phyloP scores from a whole-genome alignment of 257 asterid genomes.

The Galeopsis tetrahit region DNA sequence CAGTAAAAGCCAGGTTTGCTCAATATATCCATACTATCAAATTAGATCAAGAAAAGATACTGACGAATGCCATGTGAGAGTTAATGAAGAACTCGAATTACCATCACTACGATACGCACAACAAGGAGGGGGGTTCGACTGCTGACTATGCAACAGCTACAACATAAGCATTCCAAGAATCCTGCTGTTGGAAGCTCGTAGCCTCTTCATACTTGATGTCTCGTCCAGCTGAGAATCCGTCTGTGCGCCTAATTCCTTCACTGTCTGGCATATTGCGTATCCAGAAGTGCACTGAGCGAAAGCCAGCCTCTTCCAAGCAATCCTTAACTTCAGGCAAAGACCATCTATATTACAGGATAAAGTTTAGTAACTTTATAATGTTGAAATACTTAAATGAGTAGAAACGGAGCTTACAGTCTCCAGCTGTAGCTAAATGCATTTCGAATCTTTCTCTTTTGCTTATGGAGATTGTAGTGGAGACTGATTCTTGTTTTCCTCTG shows the following conservation, averaged over 20 bases:
- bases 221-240: slow-evolving; percentile 74
- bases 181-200: slow-evolving; percentile 81
- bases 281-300: slow-evolving; percentile 81
- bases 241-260: slow-evolving; percentile 58
- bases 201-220: slow-evolving; percentile 87
- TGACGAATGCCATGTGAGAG: too few species aligned
- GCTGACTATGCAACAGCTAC: slow-evolving; percentile 70
- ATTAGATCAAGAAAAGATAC: slow-evolving; percentile 22
- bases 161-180: slow-evolving; percentile 96
- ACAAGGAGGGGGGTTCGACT: too few species aligned
- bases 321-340: slow-evolving; percentile 93
- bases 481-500: slow-evolving; percentile 95
- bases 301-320: slow-evolving; percentile 95
- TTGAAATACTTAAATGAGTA: slow-evolving; percentile 10
- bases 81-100: background rate
- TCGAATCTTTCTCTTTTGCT: slow-evolving; percentile 70
- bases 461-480: slow-evolving; percentile 88
- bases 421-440: slow-evolving; percentile 98
- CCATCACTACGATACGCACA: background rate
- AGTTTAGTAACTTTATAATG: background rate
- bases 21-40: slow-evolving; percentile 7
- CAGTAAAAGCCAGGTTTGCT: background rate
- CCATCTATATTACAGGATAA: slow-evolving; percentile 58
- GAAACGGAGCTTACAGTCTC: slow-evolving; percentile 81
- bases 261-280: slow-evolving; percentile 88